These are phyloP conservation scores for Trifolium subterraneum DNA, from an alignment of 306 rosid genomes.

Conservation along the genomic window DNA sequence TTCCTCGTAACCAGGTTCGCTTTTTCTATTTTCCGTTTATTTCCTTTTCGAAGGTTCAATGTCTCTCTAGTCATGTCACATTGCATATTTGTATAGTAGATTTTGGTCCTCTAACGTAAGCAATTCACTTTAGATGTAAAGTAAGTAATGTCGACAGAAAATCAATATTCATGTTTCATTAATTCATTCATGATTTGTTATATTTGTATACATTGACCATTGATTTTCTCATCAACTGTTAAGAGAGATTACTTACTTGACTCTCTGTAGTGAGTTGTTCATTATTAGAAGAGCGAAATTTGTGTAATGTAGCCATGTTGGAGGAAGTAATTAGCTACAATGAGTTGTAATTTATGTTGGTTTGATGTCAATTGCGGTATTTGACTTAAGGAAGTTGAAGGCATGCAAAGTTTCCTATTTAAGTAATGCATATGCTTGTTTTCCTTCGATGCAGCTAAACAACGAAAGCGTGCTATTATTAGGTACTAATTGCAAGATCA, in stretches of 20 bases:
- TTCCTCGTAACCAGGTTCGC: conserved; percentile 85
- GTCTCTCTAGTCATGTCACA: background rate
- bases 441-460: conserved; percentile 23
- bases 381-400: conserved; percentile 40
- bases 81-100: background rate
- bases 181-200: background rate
- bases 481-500: conserved; percentile 21
- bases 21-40: conserved; percentile 19
- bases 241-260: too few relatives aligned
- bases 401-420: conserved; percentile 11
- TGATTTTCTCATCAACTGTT: too few relatives aligned
- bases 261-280: background rate
- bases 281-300: too few relatives aligned
- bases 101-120: background rate
- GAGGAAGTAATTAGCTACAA: conserved; percentile 23
- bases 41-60: background rate
- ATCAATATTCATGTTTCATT: background rate
- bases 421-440: conserved; percentile 20
- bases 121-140: background rate
- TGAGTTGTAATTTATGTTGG: conserved; percentile 19
- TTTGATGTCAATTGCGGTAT: conserved; percentile 30
- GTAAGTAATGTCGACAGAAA: background rate
- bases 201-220: too few relatives aligned
- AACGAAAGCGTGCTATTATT: conserved; percentile 12
- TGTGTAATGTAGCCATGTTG: background rate